Conservation (phyloP, 164 flowering plant species). For the Aristolochia fimbriata region DNA sequence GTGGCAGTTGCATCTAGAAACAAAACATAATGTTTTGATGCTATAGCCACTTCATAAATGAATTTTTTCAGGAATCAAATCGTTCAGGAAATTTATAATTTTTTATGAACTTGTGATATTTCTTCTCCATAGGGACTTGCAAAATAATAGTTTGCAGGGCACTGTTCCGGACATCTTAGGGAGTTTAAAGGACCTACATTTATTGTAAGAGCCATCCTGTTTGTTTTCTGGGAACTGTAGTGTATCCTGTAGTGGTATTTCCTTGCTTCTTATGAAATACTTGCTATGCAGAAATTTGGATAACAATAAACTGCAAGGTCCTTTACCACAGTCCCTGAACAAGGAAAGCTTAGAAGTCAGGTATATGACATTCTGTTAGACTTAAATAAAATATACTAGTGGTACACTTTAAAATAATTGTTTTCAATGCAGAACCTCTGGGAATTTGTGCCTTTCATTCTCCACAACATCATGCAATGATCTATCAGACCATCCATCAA, state of each 20-base stretch:
- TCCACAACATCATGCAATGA: conserved; percentile 37
- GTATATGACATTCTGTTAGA: conserved; percentile 20
- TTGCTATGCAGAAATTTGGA: conserved; percentile 54
- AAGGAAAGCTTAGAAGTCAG: conserved; percentile 52
- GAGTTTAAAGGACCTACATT: conserved; percentile 47
- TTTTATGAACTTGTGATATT: neutral
- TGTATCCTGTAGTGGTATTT: neutral
- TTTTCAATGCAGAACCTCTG: conserved; percentile 49
- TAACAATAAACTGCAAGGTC: conserved; percentile 62
- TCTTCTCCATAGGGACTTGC: conserved; percentile 53
- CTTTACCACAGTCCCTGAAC: conserved; percentile 62
- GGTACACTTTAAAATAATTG: neutral
- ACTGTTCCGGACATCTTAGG: conserved; percentile 71
- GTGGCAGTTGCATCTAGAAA: too few relatives aligned
- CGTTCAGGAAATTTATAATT: neutral
- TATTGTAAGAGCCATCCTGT: conserved; percentile 41
- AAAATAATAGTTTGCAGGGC: conserved; percentile 60
- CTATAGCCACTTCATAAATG: neutral
- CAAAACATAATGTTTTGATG: too few relatives aligned
- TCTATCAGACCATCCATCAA: conserved; percentile 29
- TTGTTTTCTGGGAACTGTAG: too few relatives aligned
- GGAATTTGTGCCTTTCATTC: conserved; percentile 74
- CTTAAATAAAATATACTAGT: too few relatives aligned
- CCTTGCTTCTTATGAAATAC: neutral
- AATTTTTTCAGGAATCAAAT: neutral